Conservation (phyloP, 2,329 filamentous ascomycete species). For the Fragosphaeria purpurea region DNA sequence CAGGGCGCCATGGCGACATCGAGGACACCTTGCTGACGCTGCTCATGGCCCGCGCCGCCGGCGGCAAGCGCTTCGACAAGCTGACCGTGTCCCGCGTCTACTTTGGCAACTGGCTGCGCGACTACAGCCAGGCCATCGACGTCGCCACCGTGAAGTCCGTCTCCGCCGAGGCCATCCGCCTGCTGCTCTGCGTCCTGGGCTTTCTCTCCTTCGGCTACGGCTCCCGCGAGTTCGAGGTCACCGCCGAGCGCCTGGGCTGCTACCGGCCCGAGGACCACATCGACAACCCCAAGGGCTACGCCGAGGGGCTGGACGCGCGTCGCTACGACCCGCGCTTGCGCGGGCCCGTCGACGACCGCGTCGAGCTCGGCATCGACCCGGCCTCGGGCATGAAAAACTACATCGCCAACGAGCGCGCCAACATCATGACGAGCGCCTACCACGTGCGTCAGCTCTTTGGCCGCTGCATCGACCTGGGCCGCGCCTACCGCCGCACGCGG, state of each 20-base stretch:
- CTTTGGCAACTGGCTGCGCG: constrained; percentile 90
- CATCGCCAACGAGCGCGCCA: constrained; percentile 72
- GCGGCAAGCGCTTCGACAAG: constrained; percentile 76
- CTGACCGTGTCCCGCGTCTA: constrained; percentile 82
- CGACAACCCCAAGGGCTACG: constrained; percentile 72
- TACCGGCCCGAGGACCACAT: constrained; percentile 80
- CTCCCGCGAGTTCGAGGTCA: constrained; percentile 78
- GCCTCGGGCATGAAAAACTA: constrained; percentile 82
- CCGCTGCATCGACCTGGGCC: constrained; percentile 68
- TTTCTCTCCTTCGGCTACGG: constrained; percentile 84
- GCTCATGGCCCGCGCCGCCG: constrained; percentile 48
- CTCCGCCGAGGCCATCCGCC: constrained; percentile 80
- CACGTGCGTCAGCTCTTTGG: constrained; percentile 67
- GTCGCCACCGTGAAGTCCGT: constrained; percentile 87
- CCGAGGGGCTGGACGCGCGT: constrained; percentile 76
- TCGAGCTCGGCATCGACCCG: constrained; percentile 70
- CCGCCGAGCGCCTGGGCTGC: constrained; percentile 65
- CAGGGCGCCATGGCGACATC: constrained; percentile 81
- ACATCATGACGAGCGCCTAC: constrained; percentile 72
- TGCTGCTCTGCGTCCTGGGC: constrained; percentile 78
- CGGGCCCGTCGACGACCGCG: constrained; percentile 66
- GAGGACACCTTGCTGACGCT: constrained; percentile 79
- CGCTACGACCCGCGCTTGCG: constrained; percentile 73
- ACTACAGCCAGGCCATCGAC: constrained; percentile 91
- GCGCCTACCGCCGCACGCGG: constrained; percentile 55